Conservation (phyloP, 352 stramenopile species). For the Phytophthora pini region DNA sequence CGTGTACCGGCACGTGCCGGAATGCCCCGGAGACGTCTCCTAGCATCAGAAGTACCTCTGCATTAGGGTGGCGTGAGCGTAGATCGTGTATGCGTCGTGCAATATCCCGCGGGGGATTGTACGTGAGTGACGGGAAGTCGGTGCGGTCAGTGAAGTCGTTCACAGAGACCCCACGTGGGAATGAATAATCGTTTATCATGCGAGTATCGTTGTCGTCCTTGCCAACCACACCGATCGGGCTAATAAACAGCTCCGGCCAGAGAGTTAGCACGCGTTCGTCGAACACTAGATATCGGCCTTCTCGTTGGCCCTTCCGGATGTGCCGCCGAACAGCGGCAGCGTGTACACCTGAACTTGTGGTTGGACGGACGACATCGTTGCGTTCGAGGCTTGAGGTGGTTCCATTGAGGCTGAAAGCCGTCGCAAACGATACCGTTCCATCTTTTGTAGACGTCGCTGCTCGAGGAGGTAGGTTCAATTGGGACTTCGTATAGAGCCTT, state of each 20-base stretch:
- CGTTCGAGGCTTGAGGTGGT: neutral
- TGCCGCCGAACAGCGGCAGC: neutral
- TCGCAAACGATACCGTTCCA: conserved; percentile 13
- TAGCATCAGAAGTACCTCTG: conserved; percentile 19
- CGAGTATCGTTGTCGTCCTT: conserved; percentile 6
- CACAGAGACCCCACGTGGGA: conserved; percentile 5
- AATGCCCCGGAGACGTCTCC: conserved; percentile 40
- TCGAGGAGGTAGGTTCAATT: too few species aligned
- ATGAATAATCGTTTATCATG: conserved; percentile 24
- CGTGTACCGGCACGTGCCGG: conserved; percentile 28
- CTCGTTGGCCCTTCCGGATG: conserved; percentile 11
- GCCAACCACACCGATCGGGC: conserved; percentile 6
- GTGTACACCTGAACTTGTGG: neutral
- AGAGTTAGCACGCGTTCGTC: neutral
- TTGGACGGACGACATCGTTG: neutral
- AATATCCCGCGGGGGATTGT: conserved; percentile 31
- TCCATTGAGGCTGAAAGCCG: conserved; percentile 3
- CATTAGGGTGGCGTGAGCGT: neutral
- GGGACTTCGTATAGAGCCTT: too few species aligned
- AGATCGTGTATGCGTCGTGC: conserved; percentile 19
- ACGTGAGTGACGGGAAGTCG: conserved; percentile 4
- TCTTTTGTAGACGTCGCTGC: neutral
- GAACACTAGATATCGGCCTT: conserved; percentile 14
- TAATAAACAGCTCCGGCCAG: conserved; percentile 16
- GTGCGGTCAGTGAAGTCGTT: conserved; percentile 22